Evolutionary conservation across 1,284 basidiomycete genomes (phyloP).

Genomic region (Kalmanozyma brasiliensis): DNA sequence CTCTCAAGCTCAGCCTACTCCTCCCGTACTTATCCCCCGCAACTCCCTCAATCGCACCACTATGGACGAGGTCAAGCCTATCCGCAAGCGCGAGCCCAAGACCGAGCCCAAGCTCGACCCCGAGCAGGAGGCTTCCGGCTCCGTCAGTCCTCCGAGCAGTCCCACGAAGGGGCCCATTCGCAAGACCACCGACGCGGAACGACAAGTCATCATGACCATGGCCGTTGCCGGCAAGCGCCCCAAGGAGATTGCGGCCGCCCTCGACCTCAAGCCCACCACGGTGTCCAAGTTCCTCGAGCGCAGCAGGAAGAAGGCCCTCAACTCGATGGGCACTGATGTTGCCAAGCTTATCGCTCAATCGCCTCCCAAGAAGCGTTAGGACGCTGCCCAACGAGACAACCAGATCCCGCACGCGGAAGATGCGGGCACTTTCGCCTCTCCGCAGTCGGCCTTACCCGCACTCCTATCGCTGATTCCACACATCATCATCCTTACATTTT

Average conservation of each 20-base stretch:
- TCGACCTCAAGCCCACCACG: conserved; percentile 11
- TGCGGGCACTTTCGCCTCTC: no score
- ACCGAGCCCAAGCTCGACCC: no score
- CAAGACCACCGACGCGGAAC: conserved; percentile 5
- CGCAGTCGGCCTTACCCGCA: no score
- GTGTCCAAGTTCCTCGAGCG: conserved; percentile 8
- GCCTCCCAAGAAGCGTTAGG: conserved; percentile 1
- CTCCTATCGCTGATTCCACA: no score
- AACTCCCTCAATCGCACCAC: not conserved
- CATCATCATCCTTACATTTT: no score
- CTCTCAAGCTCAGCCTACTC: not conserved
- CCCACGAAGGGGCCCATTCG: not conserved
- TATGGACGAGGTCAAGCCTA: not conserved
- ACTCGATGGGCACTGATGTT: not conserved
- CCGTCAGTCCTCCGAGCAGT: not conserved
- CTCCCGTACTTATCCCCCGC: not conserved
- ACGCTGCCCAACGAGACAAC: not conserved
- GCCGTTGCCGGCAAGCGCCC: conserved; percentile 1
- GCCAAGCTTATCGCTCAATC: not conserved
- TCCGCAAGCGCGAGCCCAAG: conserved; percentile 2
- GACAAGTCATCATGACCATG: conserved; percentile 14
- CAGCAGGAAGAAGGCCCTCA: conserved; percentile 6
- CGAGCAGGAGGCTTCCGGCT: no score
- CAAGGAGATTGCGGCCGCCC: conserved; percentile 2
- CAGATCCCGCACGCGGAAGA: not conserved